phyloP scores from a whole-genome alignment of 345 rosid genomes.

The Garcia nutans region DNA sequence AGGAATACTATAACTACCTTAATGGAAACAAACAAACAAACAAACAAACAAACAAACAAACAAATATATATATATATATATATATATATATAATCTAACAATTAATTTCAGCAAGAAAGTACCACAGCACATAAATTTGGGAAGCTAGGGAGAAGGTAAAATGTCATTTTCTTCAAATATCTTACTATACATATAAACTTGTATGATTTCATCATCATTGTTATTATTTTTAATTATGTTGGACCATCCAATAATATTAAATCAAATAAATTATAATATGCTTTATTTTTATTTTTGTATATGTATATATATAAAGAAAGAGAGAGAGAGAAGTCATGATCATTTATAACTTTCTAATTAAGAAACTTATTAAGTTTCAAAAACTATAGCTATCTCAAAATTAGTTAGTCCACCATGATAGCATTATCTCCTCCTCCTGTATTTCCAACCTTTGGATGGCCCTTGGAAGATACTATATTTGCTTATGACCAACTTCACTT shows the following conservation, averaged over 20 bases:
- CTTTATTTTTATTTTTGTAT: neutral
- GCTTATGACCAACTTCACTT: conserved; percentile 11
- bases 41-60: too few relatives aligned
- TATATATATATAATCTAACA: too few relatives aligned
- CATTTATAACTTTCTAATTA: neutral
- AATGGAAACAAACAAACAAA: too few relatives aligned
- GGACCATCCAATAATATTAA: neutral
- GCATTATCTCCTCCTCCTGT: conserved; percentile 11
- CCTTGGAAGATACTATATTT: conserved; percentile 20
- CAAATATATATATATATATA: too few relatives aligned
- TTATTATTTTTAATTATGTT: neutral
- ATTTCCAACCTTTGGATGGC: conserved; percentile 25
- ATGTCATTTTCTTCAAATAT: neutral
- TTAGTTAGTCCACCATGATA: conserved; percentile 8
- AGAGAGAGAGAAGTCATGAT: neutral
- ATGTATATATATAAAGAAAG: conserved; percentile 7
- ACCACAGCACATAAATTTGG: neutral
- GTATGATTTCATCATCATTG: neutral
- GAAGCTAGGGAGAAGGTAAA: neutral
- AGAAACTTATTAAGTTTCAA: neutral
- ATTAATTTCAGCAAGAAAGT: neutral
- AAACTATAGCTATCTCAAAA: neutral
- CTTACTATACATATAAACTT: too few relatives aligned
- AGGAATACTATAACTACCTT: too few relatives aligned
- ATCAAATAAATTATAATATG: neutral